Evolutionary conservation across 2,329 filamentous ascomycete genomes (phyloP).

Genomic region (Microascus cirrosus): DNA sequence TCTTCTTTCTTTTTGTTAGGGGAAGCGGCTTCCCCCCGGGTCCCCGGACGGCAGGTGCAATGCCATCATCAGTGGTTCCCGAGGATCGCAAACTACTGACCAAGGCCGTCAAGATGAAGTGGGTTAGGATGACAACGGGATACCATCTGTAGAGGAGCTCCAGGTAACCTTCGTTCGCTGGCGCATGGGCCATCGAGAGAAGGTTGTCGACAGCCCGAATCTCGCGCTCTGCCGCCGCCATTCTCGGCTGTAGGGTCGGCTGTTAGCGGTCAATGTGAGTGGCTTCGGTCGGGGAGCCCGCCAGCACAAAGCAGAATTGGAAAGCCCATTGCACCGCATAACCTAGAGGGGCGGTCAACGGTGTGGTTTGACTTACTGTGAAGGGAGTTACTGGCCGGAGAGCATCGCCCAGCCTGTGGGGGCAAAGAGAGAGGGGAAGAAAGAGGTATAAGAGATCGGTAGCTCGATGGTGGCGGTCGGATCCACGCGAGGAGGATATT

Average conservation of each 20-base stretch:
- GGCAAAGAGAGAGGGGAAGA: background rate
- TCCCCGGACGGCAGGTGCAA: slow-evolving; percentile 27
- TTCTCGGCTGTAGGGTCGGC: slow-evolving; percentile 1
- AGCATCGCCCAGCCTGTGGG: slow-evolving; percentile 4
- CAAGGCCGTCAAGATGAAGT: slow-evolving; percentile 2
- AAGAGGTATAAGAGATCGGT: background rate
- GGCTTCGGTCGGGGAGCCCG: background rate
- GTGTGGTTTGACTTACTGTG: slow-evolving; percentile 2
- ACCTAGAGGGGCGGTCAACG: background rate
- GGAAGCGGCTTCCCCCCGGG: slow-evolving; percentile 83
- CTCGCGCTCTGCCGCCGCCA: slow-evolving; percentile 5
- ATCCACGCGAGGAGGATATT: slow-evolving; percentile 4
- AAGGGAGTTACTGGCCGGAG: background rate
- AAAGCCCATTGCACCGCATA: background rate
- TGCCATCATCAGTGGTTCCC: slow-evolving; percentile 2
- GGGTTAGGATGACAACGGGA: background rate
- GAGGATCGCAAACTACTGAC: slow-evolving; percentile 1
- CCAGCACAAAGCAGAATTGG: background rate
- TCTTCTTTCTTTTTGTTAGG: slow-evolving; percentile 43
- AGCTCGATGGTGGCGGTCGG: slow-evolving; percentile 1
- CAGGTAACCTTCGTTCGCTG: slow-evolving; percentile 1
- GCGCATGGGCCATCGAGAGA: background rate
- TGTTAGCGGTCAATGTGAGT: background rate
- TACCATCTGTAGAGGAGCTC: slow-evolving; percentile 2
- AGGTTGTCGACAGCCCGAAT: background rate